Evolutionary conservation across 768 basidiomycete genomes (phyloP), one percentile per base, ranked within the genome.

Genomic region (Russula ochroleuca): DNA sequence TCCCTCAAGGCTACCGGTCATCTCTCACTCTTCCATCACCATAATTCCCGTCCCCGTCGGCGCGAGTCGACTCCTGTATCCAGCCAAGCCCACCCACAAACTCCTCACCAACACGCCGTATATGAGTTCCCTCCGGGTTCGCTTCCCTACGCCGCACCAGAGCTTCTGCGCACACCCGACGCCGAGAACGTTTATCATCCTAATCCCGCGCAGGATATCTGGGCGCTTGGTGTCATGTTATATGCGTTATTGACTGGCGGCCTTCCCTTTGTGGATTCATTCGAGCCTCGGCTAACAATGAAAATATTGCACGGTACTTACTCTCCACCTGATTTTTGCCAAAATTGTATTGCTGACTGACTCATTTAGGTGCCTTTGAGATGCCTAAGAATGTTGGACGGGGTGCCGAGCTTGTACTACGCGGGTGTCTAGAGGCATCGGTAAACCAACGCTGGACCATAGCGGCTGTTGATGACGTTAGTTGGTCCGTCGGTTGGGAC

Each of bases 191-290:
- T 78, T 7, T 73, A 72, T 49, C 68, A 57, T 49, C 80, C 83
- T 0, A 76, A 84, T 68, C 88, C 94, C 2, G 85, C 90, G 0
- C 92, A 94, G 71, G 97, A 99, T 67, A 86, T 98, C 33, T 99
- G 97, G 97, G 94, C 97, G 0, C 77, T 98, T 2, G 97, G 97
- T 0, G 86, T 94, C 59, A 81, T 97, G 66, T 84, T 99, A 2
- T 92, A 94, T 71, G 85, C 88, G 9, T 78, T 99, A 1, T 80
- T 98, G 21, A 86, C 86, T 0, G 94, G 94, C 3, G 78, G 79
- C n/a, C 78, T 98, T 8, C 97, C 97, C 0, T 98, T 98, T 73
- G 76, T 72, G 38, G 96, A 99, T 74, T 77, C 88, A 0, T 99
- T 91, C 70, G 96, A 99, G 73, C 94, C 94, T 1, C 79, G 96